A percentile compares a stretch with the other conserved stretches of the same genome.
These are phyloP conservation scores for Fusarium haematococcum DNA, from an alignment of 2,329 filamentous ascomycete species.

Conservation along the genomic window DNA sequence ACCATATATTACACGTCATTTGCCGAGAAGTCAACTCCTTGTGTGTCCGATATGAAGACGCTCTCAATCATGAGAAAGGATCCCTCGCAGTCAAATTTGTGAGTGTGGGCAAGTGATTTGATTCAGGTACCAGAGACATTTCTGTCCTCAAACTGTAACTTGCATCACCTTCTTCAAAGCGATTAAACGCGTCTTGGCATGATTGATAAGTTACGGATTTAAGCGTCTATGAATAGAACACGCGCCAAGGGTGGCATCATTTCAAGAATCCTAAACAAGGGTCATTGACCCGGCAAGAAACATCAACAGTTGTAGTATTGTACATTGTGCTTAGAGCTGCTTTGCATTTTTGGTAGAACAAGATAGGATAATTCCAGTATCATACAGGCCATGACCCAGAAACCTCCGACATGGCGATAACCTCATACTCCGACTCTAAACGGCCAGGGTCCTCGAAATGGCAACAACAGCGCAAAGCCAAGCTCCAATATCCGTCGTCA, in stretches of 20 bases:
- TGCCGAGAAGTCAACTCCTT: background rate
- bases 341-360: background rate
- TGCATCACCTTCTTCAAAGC: background rate
- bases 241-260: background rate
- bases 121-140: background rate
- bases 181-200: background rate
- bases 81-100: background rate
- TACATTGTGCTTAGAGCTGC: background rate
- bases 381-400: background rate
- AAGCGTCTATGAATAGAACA: constrained; percentile 6
- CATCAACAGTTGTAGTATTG: background rate
- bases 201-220: constrained; percentile 6
- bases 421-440: background rate
- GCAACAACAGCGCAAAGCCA: constrained; percentile 50
- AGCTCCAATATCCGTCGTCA: constrained; percentile 50
- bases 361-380: background rate
- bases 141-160: background rate
- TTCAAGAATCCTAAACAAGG: background rate
- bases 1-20: background rate
- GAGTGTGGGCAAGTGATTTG: background rate
- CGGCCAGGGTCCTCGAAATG: constrained; percentile 41
- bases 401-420: background rate
- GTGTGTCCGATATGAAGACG: background rate
- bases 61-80: background rate
- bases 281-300: background rate